These are phyloP conservation scores for Pisolithus sp. DNA, from an alignment of 768 basidiomycete genomes.

Conservation along the genomic window DNA sequence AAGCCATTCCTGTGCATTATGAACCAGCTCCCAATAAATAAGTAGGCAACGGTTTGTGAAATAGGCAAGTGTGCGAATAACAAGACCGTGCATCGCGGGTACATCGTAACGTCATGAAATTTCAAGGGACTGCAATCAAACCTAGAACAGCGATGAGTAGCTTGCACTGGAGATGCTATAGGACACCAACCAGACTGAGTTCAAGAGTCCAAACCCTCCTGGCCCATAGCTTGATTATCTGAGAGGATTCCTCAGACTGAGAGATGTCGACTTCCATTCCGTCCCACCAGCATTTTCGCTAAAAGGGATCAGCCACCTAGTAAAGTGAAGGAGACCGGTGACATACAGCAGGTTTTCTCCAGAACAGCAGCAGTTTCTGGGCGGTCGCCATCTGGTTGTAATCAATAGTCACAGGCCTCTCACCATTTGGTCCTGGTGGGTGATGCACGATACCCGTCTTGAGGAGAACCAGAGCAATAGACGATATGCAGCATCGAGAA, in stretches of 20 bases:
- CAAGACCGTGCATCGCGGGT: neutral
- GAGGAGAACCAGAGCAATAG: conserved; percentile 92
- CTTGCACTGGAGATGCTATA: neutral
- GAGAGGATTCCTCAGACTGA: conserved; percentile 42
- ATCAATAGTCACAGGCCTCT: conserved; percentile 76
- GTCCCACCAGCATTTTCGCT: conserved; percentile 99
- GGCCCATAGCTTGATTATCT: conserved; percentile 88
- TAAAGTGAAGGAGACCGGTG: neutral
- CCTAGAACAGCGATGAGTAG: neutral
- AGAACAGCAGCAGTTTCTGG: conserved; percentile 94
- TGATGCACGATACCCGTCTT: conserved; percentile 93
- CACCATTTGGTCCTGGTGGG: conserved; percentile 42
- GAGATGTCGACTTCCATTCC: conserved; percentile 86
- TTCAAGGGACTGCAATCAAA: neutral
- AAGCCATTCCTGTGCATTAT: too few relatives aligned
- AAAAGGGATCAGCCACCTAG: neutral
- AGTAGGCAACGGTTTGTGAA: too few relatives aligned
- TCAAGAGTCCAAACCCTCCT: conserved; percentile 98
- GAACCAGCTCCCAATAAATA: too few relatives aligned
- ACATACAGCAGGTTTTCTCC: conserved; percentile 98
- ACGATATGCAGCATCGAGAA: conserved; percentile 94
- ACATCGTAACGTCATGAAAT: conserved; percentile 16
- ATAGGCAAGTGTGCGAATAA: too few relatives aligned
- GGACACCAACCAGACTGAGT: conserved; percentile 72
- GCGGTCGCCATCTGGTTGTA: conserved; percentile 93